A percentile compares a stretch with the other conserved stretches of the same genome.
Evolutionary conservation across 1,284 basidiomycete genomes (phyloP).

Genomic region (Grifola frondosa): DNA sequence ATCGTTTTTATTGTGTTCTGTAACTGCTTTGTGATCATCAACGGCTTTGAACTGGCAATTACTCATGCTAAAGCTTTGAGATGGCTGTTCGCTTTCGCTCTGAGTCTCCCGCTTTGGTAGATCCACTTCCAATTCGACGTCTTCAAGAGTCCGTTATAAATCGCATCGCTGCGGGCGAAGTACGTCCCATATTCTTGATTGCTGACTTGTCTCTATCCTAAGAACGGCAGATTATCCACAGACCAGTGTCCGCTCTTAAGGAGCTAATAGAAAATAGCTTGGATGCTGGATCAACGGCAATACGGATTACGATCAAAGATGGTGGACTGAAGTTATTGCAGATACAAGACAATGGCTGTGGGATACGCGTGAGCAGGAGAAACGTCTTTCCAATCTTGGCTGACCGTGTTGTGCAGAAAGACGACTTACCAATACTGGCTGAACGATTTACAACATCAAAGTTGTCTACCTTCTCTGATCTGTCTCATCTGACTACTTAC

Average conservation of each 20-base stretch:
- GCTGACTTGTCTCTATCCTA: not conserved
- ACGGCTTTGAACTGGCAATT: too few species aligned
- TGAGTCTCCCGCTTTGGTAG: slow-evolving; percentile 20
- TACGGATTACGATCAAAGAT: slow-evolving; percentile 90
- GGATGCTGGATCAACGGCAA: slow-evolving; percentile 88
- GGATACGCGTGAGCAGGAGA: slow-evolving; percentile 72
- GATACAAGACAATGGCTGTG: slow-evolving; percentile 96
- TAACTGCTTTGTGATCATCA: too few species aligned
- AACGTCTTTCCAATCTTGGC: not conserved
- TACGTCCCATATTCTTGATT: slow-evolving; percentile 25
- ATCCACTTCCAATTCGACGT: slow-evolving; percentile 60
- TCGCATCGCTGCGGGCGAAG: slow-evolving; percentile 82
- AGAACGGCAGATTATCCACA: slow-evolving; percentile 84
- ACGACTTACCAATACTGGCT: slow-evolving; percentile 88
- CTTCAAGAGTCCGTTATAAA: slow-evolving; percentile 77
- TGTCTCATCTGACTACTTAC: slow-evolving; percentile 87
- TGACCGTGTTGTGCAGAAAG: slow-evolving; percentile 39
- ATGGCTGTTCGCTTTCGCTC: too few species aligned
- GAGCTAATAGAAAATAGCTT: slow-evolving; percentile 95
- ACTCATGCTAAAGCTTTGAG: too few species aligned
- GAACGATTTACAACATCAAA: slow-evolving; percentile 98
- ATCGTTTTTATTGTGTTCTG: too few species aligned
- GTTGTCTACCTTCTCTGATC: slow-evolving; percentile 82
- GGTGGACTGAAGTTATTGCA: slow-evolving; percentile 95
- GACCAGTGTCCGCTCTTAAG: slow-evolving; percentile 95